Percentiles rank a stretch among this genome's conserved stretches.
These are phyloP conservation scores for Aspergillus ostianus DNA, from an alignment of 495 filamentous ascomycete species.

Conservation along the genomic window DNA sequence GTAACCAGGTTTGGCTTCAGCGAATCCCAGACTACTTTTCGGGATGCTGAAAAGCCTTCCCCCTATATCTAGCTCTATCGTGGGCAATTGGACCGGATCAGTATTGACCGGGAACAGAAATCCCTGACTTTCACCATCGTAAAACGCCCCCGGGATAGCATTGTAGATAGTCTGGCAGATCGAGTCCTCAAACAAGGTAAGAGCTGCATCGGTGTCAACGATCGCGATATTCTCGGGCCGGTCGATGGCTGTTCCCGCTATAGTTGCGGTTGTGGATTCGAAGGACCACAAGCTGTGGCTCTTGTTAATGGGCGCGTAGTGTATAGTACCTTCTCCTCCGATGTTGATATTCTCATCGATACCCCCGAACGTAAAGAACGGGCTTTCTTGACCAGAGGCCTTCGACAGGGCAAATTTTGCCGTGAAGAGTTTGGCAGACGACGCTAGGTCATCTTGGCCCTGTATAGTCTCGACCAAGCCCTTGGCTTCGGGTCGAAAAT, in stretches of 20 bases:
- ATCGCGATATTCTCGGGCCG: slow-evolving; percentile 71
- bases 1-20: slow-evolving; percentile 55
- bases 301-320: slow-evolving; percentile 66
- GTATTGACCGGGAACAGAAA: slow-evolving; percentile 63
- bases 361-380: slow-evolving; percentile 80
- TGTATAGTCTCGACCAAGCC: slow-evolving; percentile 81
- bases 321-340: slow-evolving; percentile 57
- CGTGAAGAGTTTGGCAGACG: slow-evolving; percentile 67
- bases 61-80: slow-evolving; percentile 67
- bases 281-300: slow-evolving; percentile 75
- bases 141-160: slow-evolving; percentile 65
- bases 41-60: slow-evolving; percentile 63
- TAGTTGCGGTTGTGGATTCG: slow-evolving; percentile 54
- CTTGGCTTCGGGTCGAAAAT: slow-evolving; percentile 59
- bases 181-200: slow-evolving; percentile 66
- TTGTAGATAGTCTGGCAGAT: slow-evolving; percentile 67
- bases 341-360: slow-evolving; percentile 67
- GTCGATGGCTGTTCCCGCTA: slow-evolving; percentile 58
- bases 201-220: slow-evolving; percentile 75
- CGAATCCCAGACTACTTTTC: slow-evolving; percentile 70
- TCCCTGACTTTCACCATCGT: slow-evolving; percentile 63
- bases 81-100: slow-evolving; percentile 58
- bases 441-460: slow-evolving; percentile 60
- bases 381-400: slow-evolving; percentile 51
- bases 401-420: slow-evolving; percentile 66